Base-by-base conservation (phyloP, 495 filamentous ascomycete genomes). In the Jackrogersella minutella region DNA sequence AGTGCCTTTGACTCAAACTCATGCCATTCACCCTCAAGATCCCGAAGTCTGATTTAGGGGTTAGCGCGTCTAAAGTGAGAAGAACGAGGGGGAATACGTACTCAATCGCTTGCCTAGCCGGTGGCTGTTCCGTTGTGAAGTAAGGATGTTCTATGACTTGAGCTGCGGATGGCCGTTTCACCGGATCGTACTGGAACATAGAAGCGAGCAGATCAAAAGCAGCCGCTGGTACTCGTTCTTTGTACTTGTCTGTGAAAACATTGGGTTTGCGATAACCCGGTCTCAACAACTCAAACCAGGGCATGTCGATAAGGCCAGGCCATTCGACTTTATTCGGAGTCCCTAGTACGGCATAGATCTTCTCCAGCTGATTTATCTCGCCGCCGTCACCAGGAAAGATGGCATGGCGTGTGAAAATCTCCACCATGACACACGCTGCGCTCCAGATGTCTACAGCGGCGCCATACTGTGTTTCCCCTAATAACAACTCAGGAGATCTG, bases 1-100 rank as follows among this genome's bases (percentile, higher is more conserved):
- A 96, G 82, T 16, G 93, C 93, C 81, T 99, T 99, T 19, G 91
- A 96, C 81, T 99, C 96, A 73, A 97, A 97, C 73, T 99, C 96
- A 69, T 99, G 96, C 96, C 96, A 99, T 68, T 99, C 96, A 37
- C 96, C 96, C 72, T 93, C 86, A 19, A 98, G 84, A 64, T 91
- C 84, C 62, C 89, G 86, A 57, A 99, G 83, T 69, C 92, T 96
- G 52, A 26, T 36, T 21, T 8, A 17, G 72, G 62, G 59, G 70
- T 76, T 41, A 69, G 54, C 22, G 46, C 13, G 19, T 16, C 10
- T 53, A 36, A 58, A 43, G 46, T 10, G 1, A 17, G 26, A 51
- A 3, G 41, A 49, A 17, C 9, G 14, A 47, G 11, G 19, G 19
- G 47, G 16, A 13, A 36, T 40, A 86, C 91, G 76, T 87, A 96